Percentiles rank a stretch among this genome's conserved stretches.
These are phyloP conservation scores for Ceratocystis colombiana DNA, from an alignment of 2,329 filamentous ascomycete genomes.

Conservation along the genomic window DNA sequence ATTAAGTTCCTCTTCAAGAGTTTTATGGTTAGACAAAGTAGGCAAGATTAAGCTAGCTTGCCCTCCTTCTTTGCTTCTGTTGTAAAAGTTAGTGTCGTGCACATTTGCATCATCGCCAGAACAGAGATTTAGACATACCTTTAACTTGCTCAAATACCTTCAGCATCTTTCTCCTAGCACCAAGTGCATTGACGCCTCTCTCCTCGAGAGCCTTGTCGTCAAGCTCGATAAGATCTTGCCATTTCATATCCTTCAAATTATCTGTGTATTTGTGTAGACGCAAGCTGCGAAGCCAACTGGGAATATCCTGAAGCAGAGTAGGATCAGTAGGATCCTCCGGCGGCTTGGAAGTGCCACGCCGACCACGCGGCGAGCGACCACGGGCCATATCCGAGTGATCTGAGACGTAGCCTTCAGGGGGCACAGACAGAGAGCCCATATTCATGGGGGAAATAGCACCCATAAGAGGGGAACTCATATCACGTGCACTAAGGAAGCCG, in stretches of 20 bases:
- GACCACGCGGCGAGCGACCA: conserved; percentile 82
- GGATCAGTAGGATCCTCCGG: conserved; percentile 95
- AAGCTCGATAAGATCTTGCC: conserved; percentile 83
- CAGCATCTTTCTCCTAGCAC: conserved; percentile 91
- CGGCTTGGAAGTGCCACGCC: conserved; percentile 90
- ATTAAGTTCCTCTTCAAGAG: conserved; percentile 10
- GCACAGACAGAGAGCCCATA: conserved; percentile 60
- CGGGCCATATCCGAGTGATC: conserved; percentile 87
- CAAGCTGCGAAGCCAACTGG: conserved; percentile 87
- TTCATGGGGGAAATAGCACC: conserved; percentile 61
- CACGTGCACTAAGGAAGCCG: conserved; percentile 83
- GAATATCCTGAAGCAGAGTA: conserved; percentile 82
- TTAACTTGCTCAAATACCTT: conserved; percentile 98
- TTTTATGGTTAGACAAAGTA: neutral
- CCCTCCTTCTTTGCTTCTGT: conserved; percentile 26
- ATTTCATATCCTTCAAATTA: conserved; percentile 93
- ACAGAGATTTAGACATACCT: conserved; percentile 38
- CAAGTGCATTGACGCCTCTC: conserved; percentile 86
- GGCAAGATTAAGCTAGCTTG: conserved; percentile 21
- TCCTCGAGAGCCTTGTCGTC: conserved; percentile 90
- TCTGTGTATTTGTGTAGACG: conserved; percentile 98
- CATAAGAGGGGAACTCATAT: conserved; percentile 58
- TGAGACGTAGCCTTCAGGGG: conserved; percentile 77
- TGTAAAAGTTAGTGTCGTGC: neutral
- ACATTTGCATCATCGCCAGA: neutral